Evolutionary conservation across 306 rosid genomes (phyloP), one percentile per base, ranked within the genome.

Genomic region (Senna tora): DNA sequence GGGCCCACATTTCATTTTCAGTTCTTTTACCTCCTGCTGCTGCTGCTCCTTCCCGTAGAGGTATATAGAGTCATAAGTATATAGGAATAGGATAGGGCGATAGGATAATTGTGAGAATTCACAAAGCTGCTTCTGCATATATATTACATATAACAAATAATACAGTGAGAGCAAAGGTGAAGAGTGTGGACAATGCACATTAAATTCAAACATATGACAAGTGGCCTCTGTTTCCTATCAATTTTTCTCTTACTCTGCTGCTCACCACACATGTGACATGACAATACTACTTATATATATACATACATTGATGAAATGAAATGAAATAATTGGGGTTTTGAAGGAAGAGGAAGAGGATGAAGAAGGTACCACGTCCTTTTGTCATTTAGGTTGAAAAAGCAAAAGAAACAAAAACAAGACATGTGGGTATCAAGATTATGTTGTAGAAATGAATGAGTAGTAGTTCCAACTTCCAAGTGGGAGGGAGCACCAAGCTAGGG

Each of bases 1-100:
- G 84, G 91, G 59, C 86, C 87, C 82, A 72, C 86, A 20, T 4
- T 50, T 39, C n/a, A n/a, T 76, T 75, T 25, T 1, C 2, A 1
- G 30, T 25, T 25, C n/a, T 25, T 25, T 25, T 25, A 25, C 30
- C 30, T 25, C 30, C n/a, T n/a, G n/a, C n/a, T n/a, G n/a, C n/a
- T n/a, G n/a, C n/a, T n/a, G n/a, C n/a, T n/a, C n/a, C n/a, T n/a
- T n/a, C n/a, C n/a, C n/a, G n/a, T n/a, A n/a, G n/a, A n/a, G n/a
- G n/a, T n/a, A n/a, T n/a, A n/a, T n/a, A n/a, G n/a, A n/a, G n/a
- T n/a, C n/a, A n/a, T n/a, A n/a, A n/a, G n/a, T n/a, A n/a, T n/a
- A n/a, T n/a, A n/a, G n/a, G n/a, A n/a, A n/a, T n/a, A n/a, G n/a
- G n/a, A n/a, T n/a, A n/a, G n/a, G n/a, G n/a, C n/a, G n/a, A n/a